Evolutionary conservation across 139 green algal genomes (phyloP).

Genomic region (Chlamydomonas sp.): DNA sequence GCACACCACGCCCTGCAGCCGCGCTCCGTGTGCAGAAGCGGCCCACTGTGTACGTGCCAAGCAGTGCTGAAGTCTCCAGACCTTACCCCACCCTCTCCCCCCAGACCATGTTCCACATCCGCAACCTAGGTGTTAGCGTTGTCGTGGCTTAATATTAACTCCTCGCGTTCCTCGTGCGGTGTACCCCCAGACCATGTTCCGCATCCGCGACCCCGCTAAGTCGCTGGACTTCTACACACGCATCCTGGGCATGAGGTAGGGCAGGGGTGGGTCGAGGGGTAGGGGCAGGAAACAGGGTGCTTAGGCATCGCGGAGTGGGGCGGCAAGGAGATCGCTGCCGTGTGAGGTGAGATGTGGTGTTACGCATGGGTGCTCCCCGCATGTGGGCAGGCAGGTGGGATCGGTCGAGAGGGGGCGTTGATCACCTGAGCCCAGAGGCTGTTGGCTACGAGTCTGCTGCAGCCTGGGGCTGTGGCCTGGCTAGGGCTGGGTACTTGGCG

Average conservation of each 20-base stretch:
- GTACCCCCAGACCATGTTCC: slow-evolving; percentile 81
- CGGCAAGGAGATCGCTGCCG: background rate
- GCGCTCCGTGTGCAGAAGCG: too few species aligned
- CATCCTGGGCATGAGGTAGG: slow-evolving; percentile 80
- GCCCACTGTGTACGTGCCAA: too few species aligned
- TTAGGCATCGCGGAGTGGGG: background rate
- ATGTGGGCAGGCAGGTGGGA: too few species aligned
- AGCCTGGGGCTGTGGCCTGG: too few species aligned
- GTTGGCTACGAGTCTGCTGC: too few species aligned
- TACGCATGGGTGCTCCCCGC: too few species aligned
- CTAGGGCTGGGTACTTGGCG: too few species aligned
- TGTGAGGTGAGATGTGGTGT: too few species aligned
- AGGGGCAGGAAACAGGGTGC: slow-evolving; percentile 7
- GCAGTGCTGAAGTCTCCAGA: too few species aligned
- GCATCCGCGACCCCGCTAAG: slow-evolving; percentile 80
- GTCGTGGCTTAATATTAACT: background rate
- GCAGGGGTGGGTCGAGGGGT: background rate
- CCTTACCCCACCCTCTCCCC: background rate
- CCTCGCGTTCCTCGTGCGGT: background rate
- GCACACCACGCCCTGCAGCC: too few species aligned
- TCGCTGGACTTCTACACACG: slow-evolving; percentile 92
- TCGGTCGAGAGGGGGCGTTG: too few species aligned
- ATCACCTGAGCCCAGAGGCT: too few species aligned
- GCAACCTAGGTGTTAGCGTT: background rate
- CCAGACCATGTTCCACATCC: background rate